Evolutionary conservation across 2,329 filamentous ascomycete genomes (phyloP).

Genomic region (Ciborinia camelliae): DNA sequence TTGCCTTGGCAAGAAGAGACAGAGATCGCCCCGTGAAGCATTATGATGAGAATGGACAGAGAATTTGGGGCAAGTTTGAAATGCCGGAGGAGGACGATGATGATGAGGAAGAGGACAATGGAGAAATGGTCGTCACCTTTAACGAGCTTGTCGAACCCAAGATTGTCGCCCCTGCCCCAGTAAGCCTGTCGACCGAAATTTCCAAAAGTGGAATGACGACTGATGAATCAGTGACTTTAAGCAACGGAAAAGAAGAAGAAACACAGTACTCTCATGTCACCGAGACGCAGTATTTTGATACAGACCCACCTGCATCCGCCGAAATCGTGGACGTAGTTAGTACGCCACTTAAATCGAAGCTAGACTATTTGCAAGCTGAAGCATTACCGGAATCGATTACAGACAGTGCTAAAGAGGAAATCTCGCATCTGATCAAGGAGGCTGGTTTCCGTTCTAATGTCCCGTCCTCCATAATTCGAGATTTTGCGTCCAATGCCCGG

Average conservation of each 20-base stretch:
- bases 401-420: constrained; percentile 38
- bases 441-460: constrained; percentile 48
- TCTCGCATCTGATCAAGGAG: constrained; percentile 46
- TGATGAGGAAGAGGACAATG: constrained; percentile 53
- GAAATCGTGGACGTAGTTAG: background rate
- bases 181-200: constrained; percentile 25
- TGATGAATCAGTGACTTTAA: constrained; percentile 15
- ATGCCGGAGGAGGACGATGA: constrained; percentile 62
- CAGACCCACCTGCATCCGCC: constrained; percentile 1
- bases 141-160: constrained; percentile 65
- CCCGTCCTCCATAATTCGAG: constrained; percentile 40
- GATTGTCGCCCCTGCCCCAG: constrained; percentile 50
- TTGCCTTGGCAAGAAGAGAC: constrained; percentile 69
- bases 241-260: constrained; percentile 20
- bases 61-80: constrained; percentile 76
- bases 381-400: constrained; percentile 27
- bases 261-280: constrained; percentile 32
- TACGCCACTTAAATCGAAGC: background rate
- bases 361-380: constrained; percentile 29
- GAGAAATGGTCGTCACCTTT: constrained; percentile 58
- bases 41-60: constrained; percentile 66
- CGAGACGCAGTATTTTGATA: constrained; percentile 30
- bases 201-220: constrained; percentile 9
- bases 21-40: constrained; percentile 53
- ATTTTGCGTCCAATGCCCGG: constrained; percentile 31